phyloP scores from a whole-genome alignment of 345 rosid genomes.

The Brassica incana region DNA sequence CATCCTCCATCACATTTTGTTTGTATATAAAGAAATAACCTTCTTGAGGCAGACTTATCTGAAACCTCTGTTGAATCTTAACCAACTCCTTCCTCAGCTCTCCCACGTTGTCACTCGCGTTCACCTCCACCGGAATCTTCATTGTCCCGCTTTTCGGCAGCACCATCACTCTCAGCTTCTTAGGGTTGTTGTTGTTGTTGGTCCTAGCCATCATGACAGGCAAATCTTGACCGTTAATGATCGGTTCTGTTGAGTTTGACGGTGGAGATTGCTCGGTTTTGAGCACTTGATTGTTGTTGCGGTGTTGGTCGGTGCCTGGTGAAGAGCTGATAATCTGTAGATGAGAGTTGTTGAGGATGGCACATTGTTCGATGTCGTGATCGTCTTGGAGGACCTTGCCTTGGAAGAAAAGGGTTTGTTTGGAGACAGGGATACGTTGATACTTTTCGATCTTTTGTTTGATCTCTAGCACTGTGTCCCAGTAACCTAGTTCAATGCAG shows the following conservation, averaged over 20 bases:
- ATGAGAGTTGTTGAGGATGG: slow-evolving; percentile 60
- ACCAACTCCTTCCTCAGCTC: slow-evolving; percentile 71
- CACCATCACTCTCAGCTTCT: slow-evolving; percentile 69
- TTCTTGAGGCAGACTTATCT: slow-evolving; percentile 62
- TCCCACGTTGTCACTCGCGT: slow-evolving; percentile 59
- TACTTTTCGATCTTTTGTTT: slow-evolving; percentile 71
- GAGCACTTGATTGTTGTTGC: background rate
- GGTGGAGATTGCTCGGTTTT: background rate
- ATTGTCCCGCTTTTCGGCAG: slow-evolving; percentile 48
- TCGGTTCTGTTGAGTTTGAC: slow-evolving; percentile 3
- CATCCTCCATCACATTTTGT: slow-evolving; percentile 83
- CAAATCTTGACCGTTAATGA: background rate
- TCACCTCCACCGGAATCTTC: slow-evolving; percentile 72
- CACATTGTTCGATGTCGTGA: slow-evolving; percentile 52
- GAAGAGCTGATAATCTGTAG: slow-evolving; percentile 38
- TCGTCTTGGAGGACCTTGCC: slow-evolving; percentile 63
- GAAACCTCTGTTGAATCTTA: slow-evolving; percentile 52
- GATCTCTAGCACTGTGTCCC: slow-evolving; percentile 72
- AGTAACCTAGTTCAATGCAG: slow-evolving; percentile 76
- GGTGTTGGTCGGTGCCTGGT: background rate
- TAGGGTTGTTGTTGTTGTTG: slow-evolving; percentile 21
- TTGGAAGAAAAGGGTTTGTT: slow-evolving; percentile 67
- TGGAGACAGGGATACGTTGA: slow-evolving; percentile 54
- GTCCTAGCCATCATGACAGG: background rate
- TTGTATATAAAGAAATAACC: slow-evolving; percentile 75